Evolutionary conservation across 306 rosid genomes (phyloP).

Genomic region (Gillenia trifoliata): DNA sequence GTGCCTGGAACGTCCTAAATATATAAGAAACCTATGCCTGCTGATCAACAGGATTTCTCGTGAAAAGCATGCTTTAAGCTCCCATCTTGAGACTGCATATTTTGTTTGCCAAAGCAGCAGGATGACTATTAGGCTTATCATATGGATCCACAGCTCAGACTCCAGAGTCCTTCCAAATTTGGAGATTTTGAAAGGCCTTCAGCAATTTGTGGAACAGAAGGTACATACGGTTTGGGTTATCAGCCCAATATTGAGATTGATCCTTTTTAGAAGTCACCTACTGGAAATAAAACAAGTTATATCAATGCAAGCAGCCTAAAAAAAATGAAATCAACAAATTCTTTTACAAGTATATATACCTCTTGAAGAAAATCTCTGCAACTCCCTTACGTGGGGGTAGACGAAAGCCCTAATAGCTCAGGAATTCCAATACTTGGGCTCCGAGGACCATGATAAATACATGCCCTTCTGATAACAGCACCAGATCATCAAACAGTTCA

Average conservation of each 20-base stretch:
- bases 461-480: conserved; percentile 68
- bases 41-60: conserved; percentile 58
- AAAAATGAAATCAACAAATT: background rate
- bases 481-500: conserved; percentile 78
- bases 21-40: conserved; percentile 77
- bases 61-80: conserved; percentile 59
- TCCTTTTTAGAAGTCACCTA: conserved; percentile 88
- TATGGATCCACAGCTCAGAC: conserved; percentile 34
- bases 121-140: conserved; percentile 53
- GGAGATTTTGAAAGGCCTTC: conserved; percentile 58
- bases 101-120: conserved; percentile 56
- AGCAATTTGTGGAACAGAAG: conserved; percentile 64
- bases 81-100: conserved; percentile 57
- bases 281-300: conserved; percentile 23
- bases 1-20: conserved; percentile 82
- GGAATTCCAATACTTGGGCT: conserved; percentile 57
- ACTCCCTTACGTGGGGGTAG: conserved; percentile 78
- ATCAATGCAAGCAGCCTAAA: background rate
- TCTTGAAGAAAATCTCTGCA: conserved; percentile 95
- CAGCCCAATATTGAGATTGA: conserved; percentile 89
- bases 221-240: conserved; percentile 59
- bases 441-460: conserved; percentile 80
- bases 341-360: conserved; percentile 32
- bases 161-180: conserved; percentile 50
- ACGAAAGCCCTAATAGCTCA: conserved; percentile 69